These are phyloP conservation scores for Pyrenochaeta sp. DNA, from an alignment of 2,329 filamentous ascomycete genomes.

Conservation along the genomic window DNA sequence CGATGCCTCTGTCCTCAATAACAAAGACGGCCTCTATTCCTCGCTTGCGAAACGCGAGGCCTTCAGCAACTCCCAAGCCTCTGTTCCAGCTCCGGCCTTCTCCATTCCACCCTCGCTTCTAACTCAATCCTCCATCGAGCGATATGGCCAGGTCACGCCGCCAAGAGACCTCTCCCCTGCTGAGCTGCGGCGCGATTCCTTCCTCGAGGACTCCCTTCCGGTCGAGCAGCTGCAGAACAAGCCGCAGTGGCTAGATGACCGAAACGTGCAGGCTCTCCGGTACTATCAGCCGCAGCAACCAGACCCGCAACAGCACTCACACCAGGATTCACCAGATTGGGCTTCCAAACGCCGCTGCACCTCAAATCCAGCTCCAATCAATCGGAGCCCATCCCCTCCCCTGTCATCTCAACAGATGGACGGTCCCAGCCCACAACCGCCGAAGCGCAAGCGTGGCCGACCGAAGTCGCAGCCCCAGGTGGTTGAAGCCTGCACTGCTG, in stretches of 20 bases:
- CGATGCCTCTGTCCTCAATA: conserved; percentile 29
- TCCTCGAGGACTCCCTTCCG: conserved; percentile 36
- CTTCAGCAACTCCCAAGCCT: conserved; percentile 16
- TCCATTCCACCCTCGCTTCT: conserved; percentile 41
- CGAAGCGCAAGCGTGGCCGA: conserved; percentile 48
- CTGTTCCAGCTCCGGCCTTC: conserved; percentile 23
- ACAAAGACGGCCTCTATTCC: not conserved
- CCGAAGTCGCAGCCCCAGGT: conserved; percentile 46
- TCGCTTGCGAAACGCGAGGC: conserved; percentile 30
- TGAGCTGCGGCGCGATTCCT: conserved; percentile 9
- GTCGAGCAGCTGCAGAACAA: conserved; percentile 42
- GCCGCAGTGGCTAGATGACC: conserved; percentile 25
- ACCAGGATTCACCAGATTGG: conserved; percentile 12
- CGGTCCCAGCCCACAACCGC: conserved; percentile 33
- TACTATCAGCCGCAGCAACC: too few species aligned
- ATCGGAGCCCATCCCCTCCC: conserved; percentile 8
- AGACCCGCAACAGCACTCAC: conserved; percentile 9
- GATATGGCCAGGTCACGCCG: conserved; percentile 48
- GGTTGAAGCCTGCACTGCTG: conserved; percentile 41
- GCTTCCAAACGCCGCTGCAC: conserved; percentile 41
- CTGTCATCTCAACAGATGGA: conserved; percentile 15
- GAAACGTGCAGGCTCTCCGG: too few species aligned
- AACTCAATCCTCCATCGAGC: conserved; percentile 35
- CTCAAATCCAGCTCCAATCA: conserved; percentile 22
- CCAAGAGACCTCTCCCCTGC: conserved; percentile 46